Conservation (phyloP, 805 yeast genomes). For the Candida schatavii region DNA sequence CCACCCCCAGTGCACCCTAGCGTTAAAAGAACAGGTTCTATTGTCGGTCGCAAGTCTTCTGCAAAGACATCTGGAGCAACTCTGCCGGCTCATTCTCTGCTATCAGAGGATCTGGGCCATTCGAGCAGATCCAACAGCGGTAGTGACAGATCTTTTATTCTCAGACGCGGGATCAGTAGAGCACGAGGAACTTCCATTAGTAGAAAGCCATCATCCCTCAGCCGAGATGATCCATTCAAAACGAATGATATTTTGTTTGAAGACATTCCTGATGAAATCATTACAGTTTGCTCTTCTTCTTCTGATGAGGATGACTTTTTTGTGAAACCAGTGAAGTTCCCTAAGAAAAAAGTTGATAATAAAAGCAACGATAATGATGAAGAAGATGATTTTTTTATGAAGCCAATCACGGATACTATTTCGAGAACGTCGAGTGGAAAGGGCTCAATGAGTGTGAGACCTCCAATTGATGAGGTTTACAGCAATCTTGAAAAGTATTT, state of each 20-base stretch:
- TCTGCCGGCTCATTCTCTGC: conserved; percentile 7
- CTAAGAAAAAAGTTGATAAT: conserved; percentile 1
- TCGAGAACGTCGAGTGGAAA: conserved; percentile 1
- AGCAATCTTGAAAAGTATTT: conserved; percentile 88
- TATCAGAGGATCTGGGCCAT: conserved; percentile 11
- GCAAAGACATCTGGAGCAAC: neutral
- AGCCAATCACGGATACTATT: conserved; percentile 9
- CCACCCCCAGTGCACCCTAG: conserved; percentile 44
- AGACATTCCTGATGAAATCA: conserved; percentile 52
- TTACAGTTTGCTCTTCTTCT: neutral
- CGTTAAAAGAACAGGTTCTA: conserved; percentile 7
- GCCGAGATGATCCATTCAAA: conserved; percentile 48
- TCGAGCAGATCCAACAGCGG: conserved; percentile 13
- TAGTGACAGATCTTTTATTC: conserved; percentile 9
- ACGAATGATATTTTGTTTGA: conserved; percentile 75
- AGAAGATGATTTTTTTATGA: conserved; percentile 27
- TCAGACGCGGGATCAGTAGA: conserved; percentile 8
- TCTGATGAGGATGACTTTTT: conserved; percentile 24
- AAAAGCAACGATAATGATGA: conserved; percentile 23
- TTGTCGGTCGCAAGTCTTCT: neutral
- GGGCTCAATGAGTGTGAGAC: conserved; percentile 66
- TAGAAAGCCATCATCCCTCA: conserved; percentile 10
- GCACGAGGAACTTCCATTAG: conserved; percentile 8
- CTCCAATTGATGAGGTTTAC: conserved; percentile 91
- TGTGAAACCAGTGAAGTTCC: conserved; percentile 13